phyloP scores from a whole-genome alignment of 2,329 filamentous ascomycete species.

The Fusarium abutilonis region DNA sequence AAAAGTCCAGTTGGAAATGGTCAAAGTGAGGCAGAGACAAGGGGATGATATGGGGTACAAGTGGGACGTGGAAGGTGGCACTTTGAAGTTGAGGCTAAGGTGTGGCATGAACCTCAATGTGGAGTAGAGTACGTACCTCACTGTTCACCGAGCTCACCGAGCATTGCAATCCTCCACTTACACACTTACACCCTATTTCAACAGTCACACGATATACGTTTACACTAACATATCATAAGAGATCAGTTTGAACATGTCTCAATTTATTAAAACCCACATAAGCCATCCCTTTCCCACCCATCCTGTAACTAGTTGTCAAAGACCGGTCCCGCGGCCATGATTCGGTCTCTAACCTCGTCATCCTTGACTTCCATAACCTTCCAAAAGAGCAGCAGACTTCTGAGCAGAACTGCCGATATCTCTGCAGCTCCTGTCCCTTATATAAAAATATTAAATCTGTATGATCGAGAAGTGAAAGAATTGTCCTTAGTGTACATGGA shows the following conservation, averaged over 20 bases:
- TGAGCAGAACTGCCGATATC: background rate
- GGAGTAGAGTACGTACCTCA: constrained; percentile 28
- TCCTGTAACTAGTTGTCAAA: background rate
- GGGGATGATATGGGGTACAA: constrained; percentile 24
- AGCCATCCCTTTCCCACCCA: background rate
- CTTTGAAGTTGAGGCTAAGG: constrained; percentile 28
- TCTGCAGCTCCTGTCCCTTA: background rate
- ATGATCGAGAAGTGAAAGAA: constrained; percentile 9
- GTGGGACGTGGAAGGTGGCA: constrained; percentile 37
- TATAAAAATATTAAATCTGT: constrained; percentile 25
- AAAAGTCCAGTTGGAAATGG: constrained; percentile 8
- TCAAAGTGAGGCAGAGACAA: constrained; percentile 21
- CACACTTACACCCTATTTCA: background rate
- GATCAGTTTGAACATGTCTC: background rate
- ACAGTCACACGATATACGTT: too few species aligned
- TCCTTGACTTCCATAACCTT: background rate
- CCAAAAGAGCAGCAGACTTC: constrained; percentile 3
- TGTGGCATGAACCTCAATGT: constrained; percentile 40
- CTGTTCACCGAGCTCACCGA: constrained; percentile 23
- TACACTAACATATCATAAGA: background rate
- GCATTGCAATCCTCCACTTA: background rate
- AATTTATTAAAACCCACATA: constrained; percentile 10
- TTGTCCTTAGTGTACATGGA: constrained; percentile 19
- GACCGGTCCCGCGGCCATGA: background rate
- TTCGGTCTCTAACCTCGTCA: background rate